Conservation (phyloP, 2,329 filamentous ascomycete genomes). For the Fusarium beomiforme region DNA sequence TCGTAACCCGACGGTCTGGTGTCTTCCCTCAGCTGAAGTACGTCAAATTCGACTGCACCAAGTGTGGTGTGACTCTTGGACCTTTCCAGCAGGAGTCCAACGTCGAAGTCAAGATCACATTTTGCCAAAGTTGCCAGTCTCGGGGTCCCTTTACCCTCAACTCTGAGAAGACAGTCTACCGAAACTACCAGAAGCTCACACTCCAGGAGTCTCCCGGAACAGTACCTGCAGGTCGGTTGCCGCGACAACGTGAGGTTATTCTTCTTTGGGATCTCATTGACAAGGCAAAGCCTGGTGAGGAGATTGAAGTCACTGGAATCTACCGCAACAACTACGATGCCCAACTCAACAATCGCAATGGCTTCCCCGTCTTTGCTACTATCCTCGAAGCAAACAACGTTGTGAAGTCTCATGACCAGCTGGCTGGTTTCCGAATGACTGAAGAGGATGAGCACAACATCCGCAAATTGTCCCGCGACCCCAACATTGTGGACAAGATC, state of each 20-base stretch:
- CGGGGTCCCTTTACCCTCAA: conserved; percentile 95
- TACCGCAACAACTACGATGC: conserved; percentile 99
- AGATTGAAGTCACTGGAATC: conserved; percentile 95
- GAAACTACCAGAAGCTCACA: conserved; percentile 98
- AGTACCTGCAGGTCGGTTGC: conserved; percentile 93
- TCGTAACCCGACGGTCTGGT: conserved; percentile 91
- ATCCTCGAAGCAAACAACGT: conserved; percentile 98
- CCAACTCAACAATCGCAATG: conserved; percentile 97
- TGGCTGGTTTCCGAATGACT: conserved; percentile 94
- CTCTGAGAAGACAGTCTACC: conserved; percentile 97
- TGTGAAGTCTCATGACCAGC: conserved; percentile 95
- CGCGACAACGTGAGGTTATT: conserved; percentile 92
- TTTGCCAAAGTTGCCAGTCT: conserved; percentile 96
- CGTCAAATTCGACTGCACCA: conserved; percentile 96
- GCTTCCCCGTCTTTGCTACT: conserved; percentile 97
- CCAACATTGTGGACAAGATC: conserved; percentile 91
- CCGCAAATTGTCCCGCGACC: conserved; percentile 85
- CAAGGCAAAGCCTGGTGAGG: conserved; percentile 94
- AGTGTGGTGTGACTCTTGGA: conserved; percentile 90
- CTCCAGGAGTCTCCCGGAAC: conserved; percentile 97
- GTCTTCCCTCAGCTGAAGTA: conserved; percentile 99
- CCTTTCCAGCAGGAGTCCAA: conserved; percentile 98
- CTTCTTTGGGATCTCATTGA: conserved; percentile 98
- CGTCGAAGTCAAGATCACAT: conserved; percentile 94
- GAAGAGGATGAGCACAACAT: conserved; percentile 96